phyloP scores from a whole-genome alignment of 2,329 filamentous ascomycete genomes.

The Aspergillus felis region DNA sequence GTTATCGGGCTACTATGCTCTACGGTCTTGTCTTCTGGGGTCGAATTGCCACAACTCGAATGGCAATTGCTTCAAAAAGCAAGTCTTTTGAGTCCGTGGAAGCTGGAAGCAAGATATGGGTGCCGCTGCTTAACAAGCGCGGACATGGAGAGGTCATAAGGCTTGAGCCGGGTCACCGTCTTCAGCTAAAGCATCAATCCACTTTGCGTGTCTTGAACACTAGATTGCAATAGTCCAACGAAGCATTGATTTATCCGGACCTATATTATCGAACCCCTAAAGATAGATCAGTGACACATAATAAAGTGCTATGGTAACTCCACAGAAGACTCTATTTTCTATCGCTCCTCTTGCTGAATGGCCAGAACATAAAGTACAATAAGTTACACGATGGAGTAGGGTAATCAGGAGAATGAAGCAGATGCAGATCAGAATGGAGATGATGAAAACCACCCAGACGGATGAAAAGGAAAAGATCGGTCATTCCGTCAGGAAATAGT shows the following conservation, averaged over 20 bases:
- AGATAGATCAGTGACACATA: neutral
- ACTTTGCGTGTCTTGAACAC: neutral
- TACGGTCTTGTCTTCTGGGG: neutral
- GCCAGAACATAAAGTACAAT: constrained; percentile 25
- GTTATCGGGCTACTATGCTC: neutral
- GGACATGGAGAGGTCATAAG: neutral
- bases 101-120: neutral
- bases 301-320: neutral
- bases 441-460: constrained; percentile 3
- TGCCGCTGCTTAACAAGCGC: neutral
- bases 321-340: constrained; percentile 28
- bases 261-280: neutral
- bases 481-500: neutral
- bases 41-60: neutral
- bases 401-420: neutral
- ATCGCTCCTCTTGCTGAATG: constrained; percentile 16
- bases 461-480: neutral
- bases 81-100: neutral
- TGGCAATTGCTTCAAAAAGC: neutral
- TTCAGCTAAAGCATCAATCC: neutral
- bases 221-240: neutral
- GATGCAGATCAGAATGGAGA: constrained; percentile 4
- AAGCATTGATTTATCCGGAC: neutral
- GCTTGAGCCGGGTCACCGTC: neutral
- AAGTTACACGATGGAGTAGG: constrained; percentile 21